A percentile compares a stretch with the other conserved stretches of the same genome.
phyloP scores from a whole-genome alignment of 495 filamentous ascomycete species.

The Trypethelium eluteriae region DNA sequence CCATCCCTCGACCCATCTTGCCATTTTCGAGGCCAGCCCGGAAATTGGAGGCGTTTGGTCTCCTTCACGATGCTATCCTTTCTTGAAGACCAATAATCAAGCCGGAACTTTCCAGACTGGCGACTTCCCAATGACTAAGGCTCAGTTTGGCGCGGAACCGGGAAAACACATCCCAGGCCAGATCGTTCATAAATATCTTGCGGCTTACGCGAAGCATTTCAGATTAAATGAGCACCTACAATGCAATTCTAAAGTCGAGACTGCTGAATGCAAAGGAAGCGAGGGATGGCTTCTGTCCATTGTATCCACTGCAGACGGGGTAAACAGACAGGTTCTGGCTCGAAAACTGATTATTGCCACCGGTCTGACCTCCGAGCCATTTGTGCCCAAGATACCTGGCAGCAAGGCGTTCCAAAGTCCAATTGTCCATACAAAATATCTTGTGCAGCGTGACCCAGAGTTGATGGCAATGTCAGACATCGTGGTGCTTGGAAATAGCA shows the following conservation, averaged over 20 bases:
- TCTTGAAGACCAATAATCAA: conserved; percentile 30
- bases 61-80: conserved; percentile 3
- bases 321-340: conserved; percentile 33
- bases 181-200: conserved; percentile 59
- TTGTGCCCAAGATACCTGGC: conserved; percentile 44
- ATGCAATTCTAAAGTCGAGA: conserved; percentile 45
- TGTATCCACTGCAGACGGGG: conserved; percentile 20
- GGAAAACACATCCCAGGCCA: conserved; percentile 64
- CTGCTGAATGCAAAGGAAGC: conserved; percentile 43
- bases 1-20: conserved; percentile 43
- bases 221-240: conserved; percentile 49
- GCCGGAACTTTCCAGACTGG: conserved; percentile 23
- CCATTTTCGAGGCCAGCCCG: conserved; percentile 47
- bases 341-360: conserved; percentile 63
- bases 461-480: conserved; percentile 39
- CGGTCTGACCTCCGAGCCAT: conserved; percentile 56
- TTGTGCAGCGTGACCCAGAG: conserved; percentile 9
- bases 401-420: conserved; percentile 47
- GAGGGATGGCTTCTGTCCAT: conserved; percentile 40
- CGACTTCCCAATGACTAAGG: conserved; percentile 39
- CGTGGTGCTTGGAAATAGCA: conserved; percentile 62
- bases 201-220: conserved; percentile 54
- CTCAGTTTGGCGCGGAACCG: conserved; percentile 49
- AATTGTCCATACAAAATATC: conserved; percentile 49
- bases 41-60: conserved; percentile 64